A percentile compares a stretch with the other conserved stretches of the same genome.
These are phyloP conservation scores for Xylariaceae sp. DNA, from an alignment of 2,329 filamentous ascomycete species.

Conservation along the genomic window DNA sequence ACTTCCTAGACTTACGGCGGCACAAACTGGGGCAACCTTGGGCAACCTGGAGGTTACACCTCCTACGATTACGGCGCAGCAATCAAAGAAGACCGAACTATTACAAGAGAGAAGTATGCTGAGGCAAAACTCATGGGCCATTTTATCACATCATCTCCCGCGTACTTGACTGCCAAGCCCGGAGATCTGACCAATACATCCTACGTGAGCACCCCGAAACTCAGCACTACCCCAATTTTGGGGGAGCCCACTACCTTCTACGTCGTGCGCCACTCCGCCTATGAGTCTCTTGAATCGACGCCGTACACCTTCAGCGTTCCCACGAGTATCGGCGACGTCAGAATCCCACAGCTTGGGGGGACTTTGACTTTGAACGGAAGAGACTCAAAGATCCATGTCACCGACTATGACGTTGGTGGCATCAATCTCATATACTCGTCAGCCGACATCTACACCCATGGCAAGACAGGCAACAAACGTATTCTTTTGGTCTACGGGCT, in stretches of 20 bases:
- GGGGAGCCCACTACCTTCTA: constrained; percentile 34
- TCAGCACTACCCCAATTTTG: constrained; percentile 49
- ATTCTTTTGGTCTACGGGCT: constrained; percentile 68
- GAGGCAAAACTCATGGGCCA: constrained; percentile 79
- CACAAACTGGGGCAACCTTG: constrained; percentile 84
- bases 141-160: constrained; percentile 75
- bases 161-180: constrained; percentile 68
- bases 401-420: constrained; percentile 69
- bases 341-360: constrained; percentile 34
- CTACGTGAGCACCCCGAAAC: constrained; percentile 48
- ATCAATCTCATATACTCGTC: constrained; percentile 69
- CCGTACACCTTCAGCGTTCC: constrained; percentile 37
- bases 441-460: constrained; percentile 72
- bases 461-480: constrained; percentile 24
- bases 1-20: constrained; percentile 68
- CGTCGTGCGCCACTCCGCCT: constrained; percentile 33
- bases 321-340: constrained; percentile 35
- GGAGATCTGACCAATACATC: constrained; percentile 49
- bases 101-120: constrained; percentile 77
- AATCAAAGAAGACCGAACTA: constrained; percentile 72
- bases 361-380: constrained; percentile 50
- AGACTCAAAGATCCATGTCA: constrained; percentile 72
- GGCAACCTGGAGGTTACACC: constrained; percentile 70
- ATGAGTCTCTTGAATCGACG: constrained; percentile 28
- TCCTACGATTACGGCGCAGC: constrained; percentile 62